These are phyloP conservation scores for Penicillium chermesinum DNA, from an alignment of 495 filamentous ascomycete genomes.

Conservation along the genomic window DNA sequence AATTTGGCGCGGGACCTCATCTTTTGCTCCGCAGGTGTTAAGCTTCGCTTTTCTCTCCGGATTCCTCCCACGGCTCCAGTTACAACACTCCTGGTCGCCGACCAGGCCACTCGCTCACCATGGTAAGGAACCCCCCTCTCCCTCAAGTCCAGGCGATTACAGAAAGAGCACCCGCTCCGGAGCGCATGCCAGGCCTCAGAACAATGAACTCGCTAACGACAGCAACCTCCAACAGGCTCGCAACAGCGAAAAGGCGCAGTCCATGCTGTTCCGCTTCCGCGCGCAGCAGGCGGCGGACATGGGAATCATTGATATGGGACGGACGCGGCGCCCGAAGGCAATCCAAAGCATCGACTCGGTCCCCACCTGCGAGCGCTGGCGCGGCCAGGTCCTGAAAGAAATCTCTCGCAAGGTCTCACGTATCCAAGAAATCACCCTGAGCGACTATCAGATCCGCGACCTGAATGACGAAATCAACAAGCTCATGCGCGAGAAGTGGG, in stretches of 20 bases:
- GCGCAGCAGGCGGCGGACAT: constrained; percentile 94
- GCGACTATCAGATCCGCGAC: constrained; percentile 95
- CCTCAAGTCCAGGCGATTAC: neutral
- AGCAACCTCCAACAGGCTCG: constrained; percentile 47
- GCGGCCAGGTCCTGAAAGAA: constrained; percentile 94
- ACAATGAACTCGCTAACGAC: constrained; percentile 18
- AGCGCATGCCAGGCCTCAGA: neutral
- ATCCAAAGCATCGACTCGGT: constrained; percentile 82
- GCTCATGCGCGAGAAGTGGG: constrained; percentile 95
- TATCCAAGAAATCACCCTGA: constrained; percentile 84
- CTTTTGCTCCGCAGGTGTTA: constrained; percentile 14
- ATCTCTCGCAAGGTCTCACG: constrained; percentile 92
- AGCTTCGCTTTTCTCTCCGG: constrained; percentile 23
- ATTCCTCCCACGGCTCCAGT: constrained; percentile 19
- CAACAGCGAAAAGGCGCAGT: constrained; percentile 97
- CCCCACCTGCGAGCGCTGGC: constrained; percentile 93
- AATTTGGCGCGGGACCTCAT: constrained; percentile 23
- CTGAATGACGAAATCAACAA: constrained; percentile 99
- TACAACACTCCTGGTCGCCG: constrained; percentile 12
- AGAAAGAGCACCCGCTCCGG: neutral
- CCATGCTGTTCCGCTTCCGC: constrained; percentile 99
- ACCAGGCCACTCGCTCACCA: constrained; percentile 22
- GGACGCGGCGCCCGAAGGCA: constrained; percentile 79
- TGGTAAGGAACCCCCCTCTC: constrained; percentile 23
- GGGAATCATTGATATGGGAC: constrained; percentile 91